Conservation (phyloP, 129 eudicot species). For the Sambucus nigra region DNA sequence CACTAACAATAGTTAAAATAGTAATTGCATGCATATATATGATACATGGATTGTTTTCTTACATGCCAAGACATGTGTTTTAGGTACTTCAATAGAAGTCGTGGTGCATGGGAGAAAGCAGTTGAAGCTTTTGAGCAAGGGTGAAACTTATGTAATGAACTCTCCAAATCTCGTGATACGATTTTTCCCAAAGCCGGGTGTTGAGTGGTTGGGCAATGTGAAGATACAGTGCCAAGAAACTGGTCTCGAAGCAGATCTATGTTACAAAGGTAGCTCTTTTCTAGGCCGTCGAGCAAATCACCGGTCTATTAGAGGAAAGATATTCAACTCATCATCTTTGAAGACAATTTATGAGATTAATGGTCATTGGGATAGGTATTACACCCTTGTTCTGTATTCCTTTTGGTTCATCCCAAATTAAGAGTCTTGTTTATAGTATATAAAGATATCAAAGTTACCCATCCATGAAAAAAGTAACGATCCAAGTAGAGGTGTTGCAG, state of each 20-base stretch:
- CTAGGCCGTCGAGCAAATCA: constrained; percentile 31
- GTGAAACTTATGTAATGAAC: constrained; percentile 58
- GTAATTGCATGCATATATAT: background rate
- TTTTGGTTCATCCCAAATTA: no score
- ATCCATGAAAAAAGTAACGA: no score
- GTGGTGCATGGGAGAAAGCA: constrained; percentile 51
- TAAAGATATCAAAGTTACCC: no score
- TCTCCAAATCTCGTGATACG: constrained; percentile 73
- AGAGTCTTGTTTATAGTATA: no score
- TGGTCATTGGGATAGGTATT: constrained; percentile 95
- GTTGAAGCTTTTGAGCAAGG: constrained; percentile 40
- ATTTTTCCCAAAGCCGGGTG: constrained; percentile 58
- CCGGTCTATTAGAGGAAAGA: constrained; percentile 63
- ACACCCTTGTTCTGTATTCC: no score
- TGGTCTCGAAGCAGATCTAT: constrained; percentile 65
- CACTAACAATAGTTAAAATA: background rate
- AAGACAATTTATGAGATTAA: constrained; percentile 45
- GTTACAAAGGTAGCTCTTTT: constrained; percentile 43
- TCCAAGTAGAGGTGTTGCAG: no score
- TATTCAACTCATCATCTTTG: constrained; percentile 29
- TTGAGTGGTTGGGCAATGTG: constrained; percentile 70
- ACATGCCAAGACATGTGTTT: background rate
- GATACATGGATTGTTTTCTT: background rate
- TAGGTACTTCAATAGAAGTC: constrained; percentile 63
- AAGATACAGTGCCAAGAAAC: constrained; percentile 58